A percentile compares a stretch with the other conserved stretches of the same genome.
Evolutionary conservation across 371 early-diverging fungal species (phyloP).

Genomic region (Mucor velutinosus): DNA sequence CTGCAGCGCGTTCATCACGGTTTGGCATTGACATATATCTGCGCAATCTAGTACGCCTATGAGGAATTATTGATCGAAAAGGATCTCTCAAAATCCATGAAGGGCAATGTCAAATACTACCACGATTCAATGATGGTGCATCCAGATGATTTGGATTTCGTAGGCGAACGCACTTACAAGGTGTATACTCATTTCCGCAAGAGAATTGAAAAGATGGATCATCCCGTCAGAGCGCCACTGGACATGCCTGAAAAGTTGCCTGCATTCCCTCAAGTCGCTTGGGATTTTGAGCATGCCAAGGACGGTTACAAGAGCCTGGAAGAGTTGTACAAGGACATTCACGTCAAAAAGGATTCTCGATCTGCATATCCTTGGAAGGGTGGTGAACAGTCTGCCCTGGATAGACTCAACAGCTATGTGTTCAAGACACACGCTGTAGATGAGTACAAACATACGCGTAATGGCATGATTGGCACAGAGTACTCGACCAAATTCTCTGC

Average conservation of each 20-base stretch:
- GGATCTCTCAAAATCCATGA: slow-evolving; percentile 12
- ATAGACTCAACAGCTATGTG: slow-evolving; percentile 36
- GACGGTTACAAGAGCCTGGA: background rate
- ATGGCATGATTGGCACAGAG: slow-evolving; percentile 45
- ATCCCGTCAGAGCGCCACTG: slow-evolving; percentile 15
- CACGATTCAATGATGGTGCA: slow-evolving; percentile 27
- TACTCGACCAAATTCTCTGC: slow-evolving; percentile 42
- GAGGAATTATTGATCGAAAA: slow-evolving; percentile 33
- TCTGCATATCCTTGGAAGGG: slow-evolving; percentile 46
- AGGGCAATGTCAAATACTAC: slow-evolving; percentile 5
- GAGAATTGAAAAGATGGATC: slow-evolving; percentile 30
- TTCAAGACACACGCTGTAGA: slow-evolving; percentile 21
- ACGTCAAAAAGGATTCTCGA: slow-evolving; percentile 19
- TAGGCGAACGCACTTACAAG: slow-evolving; percentile 23
- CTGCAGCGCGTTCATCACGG: background rate
- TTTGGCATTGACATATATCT: background rate
- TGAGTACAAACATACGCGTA: slow-evolving; percentile 48
- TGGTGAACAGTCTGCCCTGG: slow-evolving; percentile 36
- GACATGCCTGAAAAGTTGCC: slow-evolving; percentile 20
- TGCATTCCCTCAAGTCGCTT: slow-evolving; percentile 11
- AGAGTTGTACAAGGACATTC: slow-evolving; percentile 11
- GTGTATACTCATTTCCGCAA: slow-evolving; percentile 39
- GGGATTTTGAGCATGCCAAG: slow-evolving; percentile 4
- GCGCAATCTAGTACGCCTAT: slow-evolving; percentile 26
- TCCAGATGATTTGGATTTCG: slow-evolving; percentile 30